phyloP scores from a whole-genome alignment of 1,284 basidiomycete genomes.

The Cystobasidium sp. region DNA sequence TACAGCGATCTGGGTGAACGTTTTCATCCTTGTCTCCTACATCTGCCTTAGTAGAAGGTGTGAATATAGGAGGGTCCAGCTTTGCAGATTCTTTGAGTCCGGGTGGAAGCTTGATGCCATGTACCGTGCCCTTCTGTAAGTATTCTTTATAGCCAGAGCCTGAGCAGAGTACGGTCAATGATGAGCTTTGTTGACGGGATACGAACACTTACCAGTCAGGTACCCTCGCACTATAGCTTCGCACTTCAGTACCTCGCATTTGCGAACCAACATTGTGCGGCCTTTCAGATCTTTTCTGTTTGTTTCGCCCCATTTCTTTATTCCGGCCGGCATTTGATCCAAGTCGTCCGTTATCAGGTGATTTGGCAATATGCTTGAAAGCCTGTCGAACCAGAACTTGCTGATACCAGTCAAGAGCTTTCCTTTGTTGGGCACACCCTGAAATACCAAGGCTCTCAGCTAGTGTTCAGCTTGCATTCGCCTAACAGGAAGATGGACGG shows the following conservation, averaged over 20 bases:
- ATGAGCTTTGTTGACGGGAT: slow-evolving; percentile 1
- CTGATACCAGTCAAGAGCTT: slow-evolving; percentile 87
- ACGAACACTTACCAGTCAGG: slow-evolving; percentile 70
- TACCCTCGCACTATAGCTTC: slow-evolving; percentile 98
- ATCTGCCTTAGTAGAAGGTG: slow-evolving; percentile 96
- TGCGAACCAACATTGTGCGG: slow-evolving; percentile 86
- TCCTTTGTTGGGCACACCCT: slow-evolving; percentile 95
- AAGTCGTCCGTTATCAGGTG: slow-evolving; percentile 79
- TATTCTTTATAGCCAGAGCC: slow-evolving; percentile 97
- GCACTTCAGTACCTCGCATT: slow-evolving; percentile 87
- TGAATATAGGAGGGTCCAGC: slow-evolving; percentile 83
- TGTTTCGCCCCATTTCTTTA: slow-evolving; percentile 63
- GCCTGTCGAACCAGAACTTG: slow-evolving; percentile 91
- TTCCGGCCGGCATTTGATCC: slow-evolving; percentile 74
- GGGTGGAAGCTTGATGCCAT: slow-evolving; percentile 76
- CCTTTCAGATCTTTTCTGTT: slow-evolving; percentile 68
- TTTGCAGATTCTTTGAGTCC: slow-evolving; percentile 85
- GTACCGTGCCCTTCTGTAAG: slow-evolving; percentile 82
- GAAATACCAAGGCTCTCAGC: slow-evolving; percentile 40
- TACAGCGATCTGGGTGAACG: slow-evolving; percentile 88
- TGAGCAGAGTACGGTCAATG: slow-evolving; percentile 55
- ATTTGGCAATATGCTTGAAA: slow-evolving; percentile 65
- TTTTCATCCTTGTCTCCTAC: slow-evolving; percentile 96
- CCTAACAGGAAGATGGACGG: slow-evolving; percentile 55
- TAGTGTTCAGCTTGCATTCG: background rate